Conservation (phyloP, 345 rosid species). For the Brassica napus region Da-Ae NC_063443.1:18699501-18700000, state of each 20-base stretch:
- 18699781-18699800: constrained; percentile 75
- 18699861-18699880: constrained; percentile 33
- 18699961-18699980: constrained; percentile 2
- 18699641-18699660: constrained; percentile 44
- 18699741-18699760: constrained; percentile 71
- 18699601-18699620: constrained; percentile 38
- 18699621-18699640: constrained; percentile 43
- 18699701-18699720: neutral
- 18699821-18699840: constrained; percentile 50
- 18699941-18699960: neutral
- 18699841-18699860: constrained; percentile 58
- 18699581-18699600: constrained; percentile 64
- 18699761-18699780: constrained; percentile 61
- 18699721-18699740: constrained; percentile 64
- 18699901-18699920: constrained; percentile 22
- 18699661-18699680: constrained; percentile 43
- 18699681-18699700: constrained; percentile 9
- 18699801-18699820: constrained; percentile 48
- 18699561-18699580: constrained; percentile 69
- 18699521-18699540: constrained; percentile 58
- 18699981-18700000: neutral
- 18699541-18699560: constrained; percentile 77
- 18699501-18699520: constrained; percentile 30
- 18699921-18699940: constrained; percentile 1
- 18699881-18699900: neutral